Conservation (phyloP, 371 early-diverging fungal species). For the Chytridiales sp. region DNA sequence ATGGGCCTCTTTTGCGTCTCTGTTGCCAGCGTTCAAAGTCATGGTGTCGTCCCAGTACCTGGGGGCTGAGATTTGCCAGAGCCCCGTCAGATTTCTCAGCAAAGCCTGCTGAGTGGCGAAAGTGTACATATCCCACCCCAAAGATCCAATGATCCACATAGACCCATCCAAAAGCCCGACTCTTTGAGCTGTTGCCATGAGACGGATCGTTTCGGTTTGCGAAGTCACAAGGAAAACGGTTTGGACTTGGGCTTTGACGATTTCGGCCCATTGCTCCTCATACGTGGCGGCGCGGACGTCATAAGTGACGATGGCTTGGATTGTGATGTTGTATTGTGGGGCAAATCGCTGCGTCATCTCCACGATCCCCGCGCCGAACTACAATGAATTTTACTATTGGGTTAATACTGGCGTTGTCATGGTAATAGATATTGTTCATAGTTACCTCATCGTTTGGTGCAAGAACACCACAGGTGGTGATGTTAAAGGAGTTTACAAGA, state of each 20-base stretch:
- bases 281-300: slow-evolving; percentile 2
- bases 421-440: background rate
- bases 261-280: background rate
- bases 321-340: slow-evolving; percentile 6
- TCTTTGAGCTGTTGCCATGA: background rate
- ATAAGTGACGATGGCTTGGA: background rate
- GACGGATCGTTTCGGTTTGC: background rate
- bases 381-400: background rate
- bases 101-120: background rate
- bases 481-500: background rate
- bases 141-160: background rate
- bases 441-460: slow-evolving; percentile 6
- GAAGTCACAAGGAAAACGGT: background rate
- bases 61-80: slow-evolving; percentile 6
- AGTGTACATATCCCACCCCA: too few species aligned
- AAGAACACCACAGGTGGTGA: slow-evolving; percentile 1
- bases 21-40: background rate
- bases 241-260: background rate
- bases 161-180: too few species aligned
- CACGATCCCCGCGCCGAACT: slow-evolving; percentile 8
- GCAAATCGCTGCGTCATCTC: slow-evolving; percentile 1
- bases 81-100: background rate
- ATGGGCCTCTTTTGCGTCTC: background rate
- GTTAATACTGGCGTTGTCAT: too few species aligned
- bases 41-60: background rate